These are phyloP conservation scores for Pleodorina starrii DNA, from an alignment of 139 green algal genomes.

Conservation along the genomic window DNA sequence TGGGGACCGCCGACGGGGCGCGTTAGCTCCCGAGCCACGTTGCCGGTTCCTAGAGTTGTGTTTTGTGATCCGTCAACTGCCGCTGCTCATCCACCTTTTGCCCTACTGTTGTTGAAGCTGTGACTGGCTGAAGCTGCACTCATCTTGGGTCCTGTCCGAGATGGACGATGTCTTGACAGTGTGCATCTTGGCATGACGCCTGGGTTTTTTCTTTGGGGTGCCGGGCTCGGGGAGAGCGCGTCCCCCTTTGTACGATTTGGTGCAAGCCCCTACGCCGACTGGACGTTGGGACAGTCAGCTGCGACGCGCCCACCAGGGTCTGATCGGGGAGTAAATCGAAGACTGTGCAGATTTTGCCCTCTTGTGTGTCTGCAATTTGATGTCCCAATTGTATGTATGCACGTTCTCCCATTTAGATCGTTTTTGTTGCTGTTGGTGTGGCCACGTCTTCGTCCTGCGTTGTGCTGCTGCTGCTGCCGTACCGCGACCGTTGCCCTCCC, in stretches of 20 bases:
- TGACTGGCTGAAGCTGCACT: neutral
- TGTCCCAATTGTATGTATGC: neutral
- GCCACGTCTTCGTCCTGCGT: no score
- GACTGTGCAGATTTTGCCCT: neutral
- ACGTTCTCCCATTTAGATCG: neutral
- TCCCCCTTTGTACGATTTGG: neutral
- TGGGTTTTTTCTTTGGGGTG: no score
- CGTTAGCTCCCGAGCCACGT: no score
- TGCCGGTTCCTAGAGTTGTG: no score
- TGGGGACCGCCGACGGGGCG: no score
- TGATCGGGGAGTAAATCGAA: neutral
- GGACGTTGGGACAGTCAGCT: neutral
- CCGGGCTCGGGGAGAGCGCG: no score
- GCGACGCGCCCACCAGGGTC: neutral
- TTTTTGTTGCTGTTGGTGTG: neutral
- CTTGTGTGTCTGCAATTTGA: conserved; percentile 1
- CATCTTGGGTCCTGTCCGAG: neutral
- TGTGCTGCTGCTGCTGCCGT: neutral
- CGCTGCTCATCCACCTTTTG: no score
- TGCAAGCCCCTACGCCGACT: neutral
- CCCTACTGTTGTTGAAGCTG: no score
- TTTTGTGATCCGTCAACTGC: no score
- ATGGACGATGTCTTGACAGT: no score
- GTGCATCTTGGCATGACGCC: no score
- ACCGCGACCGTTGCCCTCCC: no score